Evolutionary conservation across 768 basidiomycete species (phyloP).

Genomic region (Hericium erinaceus): DNA sequence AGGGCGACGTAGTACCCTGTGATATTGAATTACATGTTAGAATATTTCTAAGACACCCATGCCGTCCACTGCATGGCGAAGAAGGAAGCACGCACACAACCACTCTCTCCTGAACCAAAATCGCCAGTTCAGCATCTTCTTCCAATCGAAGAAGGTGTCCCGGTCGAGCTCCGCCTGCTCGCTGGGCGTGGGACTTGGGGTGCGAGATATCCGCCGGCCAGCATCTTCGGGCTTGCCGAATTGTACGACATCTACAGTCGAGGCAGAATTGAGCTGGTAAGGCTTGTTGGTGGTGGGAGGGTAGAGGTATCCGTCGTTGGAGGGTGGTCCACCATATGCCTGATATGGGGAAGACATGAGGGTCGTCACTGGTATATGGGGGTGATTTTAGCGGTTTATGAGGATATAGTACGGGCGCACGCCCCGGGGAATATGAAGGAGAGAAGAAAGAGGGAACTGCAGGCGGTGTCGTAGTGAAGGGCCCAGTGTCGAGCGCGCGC

Average conservation of each 20-base stretch:
- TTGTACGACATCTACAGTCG: not conserved
- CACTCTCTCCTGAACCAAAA: constrained; percentile 27
- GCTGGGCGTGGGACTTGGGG: constrained; percentile 28
- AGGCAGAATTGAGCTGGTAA: not conserved
- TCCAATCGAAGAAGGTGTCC: constrained; percentile 21
- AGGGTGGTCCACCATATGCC: constrained; percentile 10
- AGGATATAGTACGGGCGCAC: too few relatives aligned
- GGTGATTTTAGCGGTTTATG: too few relatives aligned
- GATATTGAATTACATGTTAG: not conserved
- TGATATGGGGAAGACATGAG: constrained; percentile 13
- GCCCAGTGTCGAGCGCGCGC: too few relatives aligned
- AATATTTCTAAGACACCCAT: not conserved
- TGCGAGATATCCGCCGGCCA: constrained; percentile 12
- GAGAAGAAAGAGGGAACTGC: too few relatives aligned
- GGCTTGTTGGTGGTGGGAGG: constrained; percentile 5
- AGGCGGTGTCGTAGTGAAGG: too few relatives aligned
- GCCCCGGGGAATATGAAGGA: too few relatives aligned
- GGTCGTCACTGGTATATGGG: not conserved
- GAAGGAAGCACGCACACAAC: constrained; percentile 20
- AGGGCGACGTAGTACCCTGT: constrained; percentile 27
- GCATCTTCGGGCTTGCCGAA: constrained; percentile 5
- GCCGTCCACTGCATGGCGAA: not conserved
- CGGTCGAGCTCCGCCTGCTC: constrained; percentile 23
- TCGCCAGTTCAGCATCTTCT: constrained; percentile 19
- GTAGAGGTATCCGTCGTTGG: constrained; percentile 4